Evolutionary conservation across 169 alveolate genomes (phyloP), one percentile per base, ranked within the genome.

Genomic region (Cryptosporidium parvum): DNA sequence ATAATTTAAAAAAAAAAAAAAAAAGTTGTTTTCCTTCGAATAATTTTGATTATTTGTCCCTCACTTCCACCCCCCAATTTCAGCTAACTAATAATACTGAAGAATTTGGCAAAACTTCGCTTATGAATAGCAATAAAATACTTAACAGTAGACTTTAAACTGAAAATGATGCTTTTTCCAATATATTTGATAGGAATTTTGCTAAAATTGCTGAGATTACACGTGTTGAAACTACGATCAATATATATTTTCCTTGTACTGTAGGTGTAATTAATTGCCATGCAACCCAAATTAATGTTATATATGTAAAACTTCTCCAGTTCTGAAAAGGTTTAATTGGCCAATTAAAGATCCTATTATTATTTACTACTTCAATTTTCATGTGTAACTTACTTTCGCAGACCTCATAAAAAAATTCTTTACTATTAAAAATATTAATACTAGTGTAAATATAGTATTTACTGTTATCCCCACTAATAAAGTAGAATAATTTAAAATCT

Each of bases 231-330:
- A 80, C 65, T 1, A 80, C 75, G 26, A 80, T 80, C 53, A 80
- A 62, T 45, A 62, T 16, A 80, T 80, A 80, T 33, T 65, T 59
- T 58, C 89, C 89, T 51, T 80, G 89, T 33, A 80, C 52, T 26
- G 75, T 65, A 16, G 89, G 89, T 26, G 89, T 62, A 14, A 80
- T 44, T 80, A 80, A 65, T 80, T 80, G 89, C 89, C 89, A 80
- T 18, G 48, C 31, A 18, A 62, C 80, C 89, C 89, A 80, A 37
- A 80, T n/a, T 48, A 65, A 39, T 42, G 89, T 80, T n/a, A 80
- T 44, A 6, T 33, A 18, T 39, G 89, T 80, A 80, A 61, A 80
- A 42, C 12, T 62, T 39, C 44, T 80, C 75, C 75, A 80, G 26
- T 62, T 80, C 89, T 80, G 26, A 18, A 31, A 18, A 31, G 3